Evolutionary conservation across 345 rosid genomes (phyloP).

Genomic region (Populus euphratica): DNA sequence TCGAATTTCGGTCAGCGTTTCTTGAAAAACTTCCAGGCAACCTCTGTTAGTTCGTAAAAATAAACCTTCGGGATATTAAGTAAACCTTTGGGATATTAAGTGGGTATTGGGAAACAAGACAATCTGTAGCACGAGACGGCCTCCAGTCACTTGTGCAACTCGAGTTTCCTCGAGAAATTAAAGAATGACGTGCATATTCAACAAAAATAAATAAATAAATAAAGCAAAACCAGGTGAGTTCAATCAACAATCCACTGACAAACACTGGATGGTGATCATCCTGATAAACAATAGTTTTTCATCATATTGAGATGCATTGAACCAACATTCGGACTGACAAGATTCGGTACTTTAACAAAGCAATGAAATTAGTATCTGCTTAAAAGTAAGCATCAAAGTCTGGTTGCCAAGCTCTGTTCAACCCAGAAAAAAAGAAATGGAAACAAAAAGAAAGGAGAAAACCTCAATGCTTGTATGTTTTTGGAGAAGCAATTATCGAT

Average conservation of each 20-base stretch:
- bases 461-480: background rate
- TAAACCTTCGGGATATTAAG: background rate
- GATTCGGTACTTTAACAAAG: too few species aligned
- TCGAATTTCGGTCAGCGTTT: background rate
- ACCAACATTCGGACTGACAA: too few species aligned
- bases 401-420: background rate
- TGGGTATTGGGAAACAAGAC: background rate
- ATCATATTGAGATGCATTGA: too few species aligned
- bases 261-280: too few species aligned
- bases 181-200: background rate
- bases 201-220: too few species aligned
- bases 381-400: background rate
- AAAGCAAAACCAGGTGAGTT: too few species aligned
- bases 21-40: too few species aligned
- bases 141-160: background rate
- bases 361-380: too few species aligned
- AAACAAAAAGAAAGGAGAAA: background rate
- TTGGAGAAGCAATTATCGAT: background rate
- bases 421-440: background rate
- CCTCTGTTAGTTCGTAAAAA: too few species aligned
- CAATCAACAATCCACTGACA: too few species aligned
- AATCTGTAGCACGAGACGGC: background rate
- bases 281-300: too few species aligned
- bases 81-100: background rate
- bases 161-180: background rate